A percentile compares a stretch with the other conserved stretches of the same genome.
Evolutionary conservation across 768 basidiomycete genomes (phyloP).

Genomic region (Pleurotus tuber-regium): DNA sequence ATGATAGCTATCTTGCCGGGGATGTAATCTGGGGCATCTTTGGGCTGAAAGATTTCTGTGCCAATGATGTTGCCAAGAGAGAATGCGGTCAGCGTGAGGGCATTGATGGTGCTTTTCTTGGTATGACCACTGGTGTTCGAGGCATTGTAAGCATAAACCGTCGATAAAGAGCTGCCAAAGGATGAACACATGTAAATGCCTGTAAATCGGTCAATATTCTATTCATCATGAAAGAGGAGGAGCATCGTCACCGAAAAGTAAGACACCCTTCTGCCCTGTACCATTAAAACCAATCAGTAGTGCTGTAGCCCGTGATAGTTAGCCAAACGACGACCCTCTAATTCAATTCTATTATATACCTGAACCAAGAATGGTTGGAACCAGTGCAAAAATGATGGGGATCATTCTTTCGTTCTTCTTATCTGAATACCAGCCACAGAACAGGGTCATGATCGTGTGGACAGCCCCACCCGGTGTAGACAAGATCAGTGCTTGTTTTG

Average conservation of each 20-base stretch:
- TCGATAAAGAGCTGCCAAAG: slow-evolving; percentile 57
- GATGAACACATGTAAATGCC: slow-evolving; percentile 49
- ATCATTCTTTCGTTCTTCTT: slow-evolving; percentile 59
- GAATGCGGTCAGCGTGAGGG: slow-evolving; percentile 57
- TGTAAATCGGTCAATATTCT: slow-evolving; percentile 18
- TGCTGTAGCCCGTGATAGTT: slow-evolving; percentile 22
- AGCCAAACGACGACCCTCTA: background rate
- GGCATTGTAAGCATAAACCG: slow-evolving; percentile 63
- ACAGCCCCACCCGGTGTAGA: slow-evolving; percentile 56
- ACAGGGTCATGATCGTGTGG: slow-evolving; percentile 43
- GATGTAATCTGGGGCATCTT: slow-evolving; percentile 60
- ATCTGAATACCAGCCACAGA: slow-evolving; percentile 66
- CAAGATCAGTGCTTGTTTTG: slow-evolving; percentile 59
- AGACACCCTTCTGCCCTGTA: slow-evolving; percentile 44
- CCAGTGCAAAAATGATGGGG: slow-evolving; percentile 54
- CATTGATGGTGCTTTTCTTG: slow-evolving; percentile 67
- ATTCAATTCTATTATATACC: slow-evolving; percentile 27
- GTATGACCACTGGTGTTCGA: slow-evolving; percentile 64
- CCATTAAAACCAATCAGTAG: slow-evolving; percentile 54
- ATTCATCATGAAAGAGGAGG: background rate
- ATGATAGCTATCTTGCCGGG: slow-evolving; percentile 69
- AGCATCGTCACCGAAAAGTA: slow-evolving; percentile 49
- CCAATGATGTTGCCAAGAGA: slow-evolving; percentile 62
- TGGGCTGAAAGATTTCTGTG: slow-evolving; percentile 59
- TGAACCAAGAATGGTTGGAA: slow-evolving; percentile 58